A percentile compares a stretch with the other conserved stretches of the same genome.
Conservation (phyloP, 352 stramenopile genomes). For the Pythium grandisporangium region DNA sequence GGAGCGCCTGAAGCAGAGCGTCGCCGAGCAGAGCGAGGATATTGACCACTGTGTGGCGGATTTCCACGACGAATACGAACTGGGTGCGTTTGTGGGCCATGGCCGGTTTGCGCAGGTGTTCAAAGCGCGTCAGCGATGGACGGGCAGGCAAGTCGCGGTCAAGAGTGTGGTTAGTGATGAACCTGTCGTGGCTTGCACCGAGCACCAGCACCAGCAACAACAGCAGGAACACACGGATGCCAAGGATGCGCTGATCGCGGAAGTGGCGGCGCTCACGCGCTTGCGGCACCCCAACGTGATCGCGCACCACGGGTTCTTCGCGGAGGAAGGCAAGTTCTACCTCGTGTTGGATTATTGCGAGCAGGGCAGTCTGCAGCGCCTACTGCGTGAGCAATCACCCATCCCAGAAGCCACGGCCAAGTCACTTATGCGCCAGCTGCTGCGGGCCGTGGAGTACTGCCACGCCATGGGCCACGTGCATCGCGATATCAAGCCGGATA, state of each 20-base stretch:
- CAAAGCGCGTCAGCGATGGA: slow-evolving; percentile 32
- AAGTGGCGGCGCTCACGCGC: slow-evolving; percentile 55
- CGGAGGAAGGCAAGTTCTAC: slow-evolving; percentile 65
- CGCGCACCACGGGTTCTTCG: slow-evolving; percentile 69
- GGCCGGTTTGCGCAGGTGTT: slow-evolving; percentile 57
- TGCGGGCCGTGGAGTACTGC: slow-evolving; percentile 77
- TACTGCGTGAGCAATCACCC: slow-evolving; percentile 49
- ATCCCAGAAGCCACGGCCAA: slow-evolving; percentile 64
- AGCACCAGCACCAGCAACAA: too few species aligned
- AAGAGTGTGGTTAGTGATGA: slow-evolving; percentile 51
- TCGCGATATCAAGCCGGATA: slow-evolving; percentile 77
- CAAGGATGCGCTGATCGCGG: slow-evolving; percentile 52
- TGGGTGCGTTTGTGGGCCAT: slow-evolving; percentile 44
- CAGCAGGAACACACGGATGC: slow-evolving; percentile 40
- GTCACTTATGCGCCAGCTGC: slow-evolving; percentile 64
- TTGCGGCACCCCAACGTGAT: slow-evolving; percentile 82
- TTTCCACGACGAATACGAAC: slow-evolving; percentile 51
- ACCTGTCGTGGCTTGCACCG: too few species aligned
- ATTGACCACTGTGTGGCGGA: slow-evolving; percentile 5
- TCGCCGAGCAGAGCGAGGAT: slow-evolving; percentile 17
- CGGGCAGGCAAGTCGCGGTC: slow-evolving; percentile 37
- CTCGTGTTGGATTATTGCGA: slow-evolving; percentile 85
- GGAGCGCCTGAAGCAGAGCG: neutral
- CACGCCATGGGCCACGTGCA: slow-evolving; percentile 89
- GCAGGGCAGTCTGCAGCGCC: slow-evolving; percentile 69